These are phyloP conservation scores for Rhodotorula kratochvilovae DNA, from an alignment of 768 basidiomycete species.

Conservation along the genomic window DNA sequence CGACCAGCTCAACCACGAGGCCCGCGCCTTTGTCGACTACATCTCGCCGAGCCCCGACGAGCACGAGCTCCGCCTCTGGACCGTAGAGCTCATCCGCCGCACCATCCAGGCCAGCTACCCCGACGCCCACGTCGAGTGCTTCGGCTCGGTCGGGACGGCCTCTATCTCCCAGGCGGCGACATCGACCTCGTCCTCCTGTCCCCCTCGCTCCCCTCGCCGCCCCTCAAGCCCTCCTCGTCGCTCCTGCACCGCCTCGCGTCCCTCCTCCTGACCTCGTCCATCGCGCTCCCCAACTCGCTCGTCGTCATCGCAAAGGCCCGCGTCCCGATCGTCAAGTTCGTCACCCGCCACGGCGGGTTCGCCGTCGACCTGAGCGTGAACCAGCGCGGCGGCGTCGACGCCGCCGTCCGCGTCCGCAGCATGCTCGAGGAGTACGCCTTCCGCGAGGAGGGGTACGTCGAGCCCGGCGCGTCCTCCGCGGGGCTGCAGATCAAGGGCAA, in stretches of 20 bases:
- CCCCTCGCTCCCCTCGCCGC: slow-evolving; percentile 63
- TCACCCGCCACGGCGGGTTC: slow-evolving; percentile 67
- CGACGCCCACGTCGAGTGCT: slow-evolving; percentile 75
- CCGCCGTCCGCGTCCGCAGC: slow-evolving; percentile 71
- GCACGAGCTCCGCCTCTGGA: slow-evolving; percentile 72
- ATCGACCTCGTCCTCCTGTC: slow-evolving; percentile 92
- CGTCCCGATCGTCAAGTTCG: slow-evolving; percentile 95
- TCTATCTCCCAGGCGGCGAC: slow-evolving; percentile 88
- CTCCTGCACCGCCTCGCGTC: slow-evolving; percentile 69
- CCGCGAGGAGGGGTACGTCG: slow-evolving; percentile 33
- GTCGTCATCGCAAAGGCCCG: slow-evolving; percentile 87
- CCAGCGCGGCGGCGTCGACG: slow-evolving; percentile 74
- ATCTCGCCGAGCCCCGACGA: slow-evolving; percentile 81
- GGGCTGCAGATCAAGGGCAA: background rate
- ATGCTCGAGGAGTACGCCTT: slow-evolving; percentile 58
- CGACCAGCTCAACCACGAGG: slow-evolving; percentile 65
- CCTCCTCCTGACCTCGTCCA: slow-evolving; percentile 65
- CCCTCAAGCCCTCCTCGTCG: slow-evolving; percentile 58
- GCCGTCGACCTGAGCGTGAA: slow-evolving; percentile 92
- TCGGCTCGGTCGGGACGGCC: slow-evolving; percentile 90
- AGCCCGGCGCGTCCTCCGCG: slow-evolving; percentile 49
- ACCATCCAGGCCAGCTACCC: slow-evolving; percentile 65
- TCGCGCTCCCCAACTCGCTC: slow-evolving; percentile 63
- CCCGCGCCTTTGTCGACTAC: slow-evolving; percentile 75
- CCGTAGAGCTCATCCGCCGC: slow-evolving; percentile 65